Evolutionary conservation across 2,329 filamentous ascomycete genomes (phyloP).

Genomic region (Botrytis byssoidea): DNA sequence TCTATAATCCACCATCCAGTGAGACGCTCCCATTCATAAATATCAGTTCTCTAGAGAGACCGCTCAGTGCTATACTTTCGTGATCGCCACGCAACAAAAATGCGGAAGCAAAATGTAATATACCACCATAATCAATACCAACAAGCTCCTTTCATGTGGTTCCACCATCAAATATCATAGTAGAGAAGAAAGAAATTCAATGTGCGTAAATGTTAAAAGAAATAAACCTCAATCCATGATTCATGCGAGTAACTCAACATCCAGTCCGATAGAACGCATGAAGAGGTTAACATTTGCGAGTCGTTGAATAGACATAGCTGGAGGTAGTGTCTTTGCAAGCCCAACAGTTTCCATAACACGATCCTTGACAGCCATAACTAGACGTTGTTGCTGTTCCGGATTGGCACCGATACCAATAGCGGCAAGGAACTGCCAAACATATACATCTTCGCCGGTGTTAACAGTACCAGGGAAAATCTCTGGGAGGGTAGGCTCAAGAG

Average conservation of each 20-base stretch:
- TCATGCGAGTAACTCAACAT: slow-evolving; percentile 67
- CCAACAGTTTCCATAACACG: slow-evolving; percentile 93
- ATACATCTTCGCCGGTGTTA: slow-evolving; percentile 86
- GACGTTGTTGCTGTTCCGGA: slow-evolving; percentile 89
- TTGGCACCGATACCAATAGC: slow-evolving; percentile 91
- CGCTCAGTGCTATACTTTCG: not conserved
- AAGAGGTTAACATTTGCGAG: slow-evolving; percentile 94
- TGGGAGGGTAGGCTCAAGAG: slow-evolving; percentile 77
- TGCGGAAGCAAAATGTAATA: slow-evolving; percentile 5
- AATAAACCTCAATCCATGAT: not conserved
- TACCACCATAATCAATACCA: slow-evolving; percentile 18
- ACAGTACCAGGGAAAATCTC: slow-evolving; percentile 90
- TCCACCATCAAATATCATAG: slow-evolving; percentile 18
- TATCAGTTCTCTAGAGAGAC: not conserved
- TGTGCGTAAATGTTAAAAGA: slow-evolving; percentile 15
- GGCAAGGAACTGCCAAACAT: slow-evolving; percentile 97
- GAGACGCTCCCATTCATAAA: slow-evolving; percentile 19
- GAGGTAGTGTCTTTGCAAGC: slow-evolving; percentile 83
- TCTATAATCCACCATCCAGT: slow-evolving; percentile 1
- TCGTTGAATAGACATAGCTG: slow-evolving; percentile 79
- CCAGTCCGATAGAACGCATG: slow-evolving; percentile 97
- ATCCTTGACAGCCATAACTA: slow-evolving; percentile 96
- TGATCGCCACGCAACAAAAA: slow-evolving; percentile 15
- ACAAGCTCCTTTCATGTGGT: not conserved
- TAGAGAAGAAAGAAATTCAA: slow-evolving; percentile 14